phyloP scores from a whole-genome alignment of 129 eudicot genomes.

The Centrapalus pauciflorus region DNA sequence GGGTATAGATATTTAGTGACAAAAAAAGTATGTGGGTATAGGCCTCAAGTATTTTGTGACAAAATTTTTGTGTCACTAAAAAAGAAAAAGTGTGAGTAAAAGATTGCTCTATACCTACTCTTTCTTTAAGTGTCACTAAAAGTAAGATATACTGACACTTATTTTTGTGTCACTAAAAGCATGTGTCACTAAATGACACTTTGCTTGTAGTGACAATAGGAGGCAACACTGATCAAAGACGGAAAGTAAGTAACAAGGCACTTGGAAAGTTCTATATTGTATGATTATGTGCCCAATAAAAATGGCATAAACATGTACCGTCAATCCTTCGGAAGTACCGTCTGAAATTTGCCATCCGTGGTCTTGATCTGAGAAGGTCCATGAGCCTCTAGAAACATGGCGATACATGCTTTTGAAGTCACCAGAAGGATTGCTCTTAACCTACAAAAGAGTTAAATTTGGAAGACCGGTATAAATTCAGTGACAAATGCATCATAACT shows the following conservation, averaged over 20 bases:
- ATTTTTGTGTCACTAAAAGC: no score
- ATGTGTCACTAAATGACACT: no score
- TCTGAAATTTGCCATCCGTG: slow-evolving; percentile 87
- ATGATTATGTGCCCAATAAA: neutral
- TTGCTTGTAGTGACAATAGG: no score
- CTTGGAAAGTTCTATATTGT: neutral
- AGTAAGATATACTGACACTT: no score
- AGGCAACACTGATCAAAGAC: slow-evolving; percentile 60
- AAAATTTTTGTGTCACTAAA: no score
- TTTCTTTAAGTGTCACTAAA: no score
- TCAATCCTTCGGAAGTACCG: slow-evolving; percentile 76
- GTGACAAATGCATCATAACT: neutral
- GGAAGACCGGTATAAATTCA: neutral
- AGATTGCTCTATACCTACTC: no score
- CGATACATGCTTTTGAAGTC: slow-evolving; percentile 66
- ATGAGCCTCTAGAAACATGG: slow-evolving; percentile 70
- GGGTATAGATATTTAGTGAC: no score
- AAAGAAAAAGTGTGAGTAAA: no score
- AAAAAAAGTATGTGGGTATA: no score
- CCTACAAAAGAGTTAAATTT: slow-evolving; percentile 21
- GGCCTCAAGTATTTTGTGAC: no score
- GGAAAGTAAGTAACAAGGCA: neutral
- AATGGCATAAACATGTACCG: slow-evolving; percentile 32
- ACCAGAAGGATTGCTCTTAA: slow-evolving; percentile 69
- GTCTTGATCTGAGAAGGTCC: slow-evolving; percentile 86